A percentile compares a stretch with the other conserved stretches of the same genome.
Conservation (phyloP, 2,329 filamentous ascomycete genomes). For the Botrytis sinoallii region DNA sequence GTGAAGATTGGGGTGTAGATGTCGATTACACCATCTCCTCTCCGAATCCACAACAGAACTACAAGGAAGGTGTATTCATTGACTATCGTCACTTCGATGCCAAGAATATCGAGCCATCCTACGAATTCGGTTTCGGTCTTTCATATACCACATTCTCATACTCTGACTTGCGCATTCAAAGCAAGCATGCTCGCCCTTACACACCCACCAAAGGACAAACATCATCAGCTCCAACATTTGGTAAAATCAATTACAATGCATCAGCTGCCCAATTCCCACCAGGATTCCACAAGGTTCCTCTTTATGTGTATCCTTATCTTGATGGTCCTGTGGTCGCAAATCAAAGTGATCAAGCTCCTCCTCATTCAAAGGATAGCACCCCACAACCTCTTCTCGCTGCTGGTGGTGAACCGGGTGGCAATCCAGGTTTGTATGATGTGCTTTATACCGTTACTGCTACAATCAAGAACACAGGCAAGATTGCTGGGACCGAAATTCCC, state of each 20-base stretch:
- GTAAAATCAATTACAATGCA: conserved; percentile 57
- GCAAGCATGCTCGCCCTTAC: conserved; percentile 29
- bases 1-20: conserved; percentile 44
- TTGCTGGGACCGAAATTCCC: conserved; percentile 54
- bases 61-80: conserved; percentile 75
- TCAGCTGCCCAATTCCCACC: conserved; percentile 65
- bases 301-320: conserved; percentile 55
- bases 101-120: conserved; percentile 61
- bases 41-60: conserved; percentile 64
- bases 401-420: conserved; percentile 52
- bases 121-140: conserved; percentile 78
- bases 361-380: conserved; percentile 43
- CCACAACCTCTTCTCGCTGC: conserved; percentile 47
- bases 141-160: conserved; percentile 78
- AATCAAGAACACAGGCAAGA: conserved; percentile 54
- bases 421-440: conserved; percentile 52
- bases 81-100: conserved; percentile 76
- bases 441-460: conserved; percentile 52
- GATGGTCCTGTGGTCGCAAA: conserved; percentile 42
- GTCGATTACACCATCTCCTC: conserved; percentile 43
- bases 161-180: conserved; percentile 54
- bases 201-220: conserved; percentile 60
- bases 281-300: conserved; percentile 44
- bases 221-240: conserved; percentile 60
- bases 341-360: conserved; percentile 36